phyloP scores from a whole-genome alignment of 495 filamentous ascomycete genomes.

The Annulohypoxylon nitens region DNA sequence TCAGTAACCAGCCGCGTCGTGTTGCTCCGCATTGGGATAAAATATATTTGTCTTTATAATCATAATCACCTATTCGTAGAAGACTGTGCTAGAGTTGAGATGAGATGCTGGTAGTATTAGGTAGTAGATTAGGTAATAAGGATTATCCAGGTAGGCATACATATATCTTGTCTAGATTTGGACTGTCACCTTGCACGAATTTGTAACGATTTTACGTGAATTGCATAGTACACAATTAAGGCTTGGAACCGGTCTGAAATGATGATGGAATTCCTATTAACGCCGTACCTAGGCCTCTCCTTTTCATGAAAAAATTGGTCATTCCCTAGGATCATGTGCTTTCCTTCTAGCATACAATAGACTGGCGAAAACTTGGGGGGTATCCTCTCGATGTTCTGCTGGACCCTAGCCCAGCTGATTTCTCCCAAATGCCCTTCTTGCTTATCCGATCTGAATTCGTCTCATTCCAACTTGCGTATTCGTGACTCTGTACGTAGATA shows the following conservation, averaged over 20 bases:
- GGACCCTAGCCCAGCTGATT: neutral
- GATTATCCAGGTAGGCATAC: neutral
- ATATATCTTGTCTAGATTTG: neutral
- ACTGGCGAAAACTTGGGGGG: slow-evolving; percentile 9
- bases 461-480: neutral
- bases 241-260: neutral
- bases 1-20: slow-evolving; percentile 6
- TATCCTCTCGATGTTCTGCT: slow-evolving; percentile 10
- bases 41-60: slow-evolving; percentile 8
- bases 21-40: neutral
- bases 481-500: neutral
- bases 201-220: neutral
- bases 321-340: neutral
- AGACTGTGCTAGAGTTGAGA: neutral
- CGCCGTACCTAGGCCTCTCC: slow-evolving; percentile 1
- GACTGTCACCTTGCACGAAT: neutral
- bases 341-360: neutral
- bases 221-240: neutral
- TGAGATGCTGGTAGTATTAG: neutral
- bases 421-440: neutral
- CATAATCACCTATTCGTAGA: slow-evolving; percentile 4
- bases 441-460: neutral
- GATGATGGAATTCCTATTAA: slow-evolving; percentile 2
- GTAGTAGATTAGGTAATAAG: neutral
- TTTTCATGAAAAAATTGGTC: neutral